A percentile compares a stretch with the other conserved stretches of the same genome.
These are phyloP conservation scores for Gastrolobium villosum DNA, from an alignment of 306 rosid genomes.

Conservation along the genomic window DNA sequence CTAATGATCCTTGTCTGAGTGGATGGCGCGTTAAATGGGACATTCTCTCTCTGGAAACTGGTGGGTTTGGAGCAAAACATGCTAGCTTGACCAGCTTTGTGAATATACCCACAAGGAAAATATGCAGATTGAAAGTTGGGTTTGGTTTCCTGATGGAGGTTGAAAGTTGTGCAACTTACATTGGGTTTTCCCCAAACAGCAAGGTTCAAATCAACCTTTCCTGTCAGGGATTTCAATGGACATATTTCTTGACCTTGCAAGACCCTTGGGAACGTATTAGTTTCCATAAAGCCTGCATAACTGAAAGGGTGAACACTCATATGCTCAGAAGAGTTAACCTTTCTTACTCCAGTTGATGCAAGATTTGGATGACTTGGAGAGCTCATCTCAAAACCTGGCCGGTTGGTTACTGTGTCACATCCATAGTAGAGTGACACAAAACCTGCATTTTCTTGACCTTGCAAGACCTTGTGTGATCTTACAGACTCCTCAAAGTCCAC, in stretches of 20 bases:
- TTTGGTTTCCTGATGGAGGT: slow-evolving; percentile 69
- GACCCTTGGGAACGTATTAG: slow-evolving; percentile 87
- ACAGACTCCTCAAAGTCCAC: slow-evolving; percentile 92
- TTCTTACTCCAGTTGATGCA: slow-evolving; percentile 60
- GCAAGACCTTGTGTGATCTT: slow-evolving; percentile 99
- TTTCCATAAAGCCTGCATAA: slow-evolving; percentile 85
- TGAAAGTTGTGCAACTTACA: slow-evolving; percentile 61
- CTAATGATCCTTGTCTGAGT: slow-evolving; percentile 54
- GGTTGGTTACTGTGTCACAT: slow-evolving; percentile 72
- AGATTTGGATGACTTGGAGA: slow-evolving; percentile 72
- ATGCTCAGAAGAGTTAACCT: slow-evolving; percentile 65
- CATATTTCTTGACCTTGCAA: slow-evolving; percentile 99
- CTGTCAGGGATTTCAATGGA: slow-evolving; percentile 75
- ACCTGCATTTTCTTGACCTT: slow-evolving; percentile 99
- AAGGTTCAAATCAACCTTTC: slow-evolving; percentile 67
- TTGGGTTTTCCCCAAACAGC: slow-evolving; percentile 81
- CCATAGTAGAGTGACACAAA: slow-evolving; percentile 82
- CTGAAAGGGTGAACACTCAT: slow-evolving; percentile 70
- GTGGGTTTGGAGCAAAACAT: slow-evolving; percentile 60
- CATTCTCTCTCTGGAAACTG: slow-evolving; percentile 60
- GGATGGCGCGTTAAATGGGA: slow-evolving; percentile 53
- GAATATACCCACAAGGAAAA: slow-evolving; percentile 71
- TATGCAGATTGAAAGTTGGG: slow-evolving; percentile 62
- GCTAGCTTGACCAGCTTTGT: slow-evolving; percentile 60
- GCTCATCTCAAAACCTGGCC: slow-evolving; percentile 75